These are phyloP conservation scores for Pichia sp. DNA, from an alignment of 1,139 yeast genomes.

Conservation along the genomic window DNA sequence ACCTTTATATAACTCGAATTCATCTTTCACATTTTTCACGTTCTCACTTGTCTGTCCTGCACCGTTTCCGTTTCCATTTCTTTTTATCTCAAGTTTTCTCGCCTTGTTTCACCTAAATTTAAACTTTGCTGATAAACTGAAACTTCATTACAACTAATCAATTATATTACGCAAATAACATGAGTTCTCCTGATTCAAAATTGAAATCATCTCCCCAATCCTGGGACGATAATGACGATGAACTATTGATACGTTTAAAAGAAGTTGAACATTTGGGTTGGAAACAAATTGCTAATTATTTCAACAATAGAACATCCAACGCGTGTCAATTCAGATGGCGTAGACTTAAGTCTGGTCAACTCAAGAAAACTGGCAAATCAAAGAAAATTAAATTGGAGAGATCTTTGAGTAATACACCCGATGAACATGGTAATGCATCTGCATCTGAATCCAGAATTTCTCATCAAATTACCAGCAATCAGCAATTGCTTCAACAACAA, in stretches of 20 bases:
- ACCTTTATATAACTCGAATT: too few species aligned
- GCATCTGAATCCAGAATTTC: background rate
- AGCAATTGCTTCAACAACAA: background rate
- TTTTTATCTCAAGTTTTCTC: too few species aligned
- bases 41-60: too few species aligned
- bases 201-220: constrained; percentile 45
- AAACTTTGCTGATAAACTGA: too few species aligned
- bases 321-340: constrained; percentile 85
- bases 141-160: background rate
- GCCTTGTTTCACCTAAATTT: too few species aligned
- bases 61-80: too few species aligned
- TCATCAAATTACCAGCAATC: background rate
- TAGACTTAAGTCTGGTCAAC: constrained; percentile 45
- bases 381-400: background rate
- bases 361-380: constrained; percentile 18
- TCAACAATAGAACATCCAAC: constrained; percentile 66
- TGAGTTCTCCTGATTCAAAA: background rate
- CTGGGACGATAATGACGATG: constrained; percentile 75
- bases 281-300: constrained; percentile 71
- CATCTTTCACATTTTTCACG: too few species aligned
- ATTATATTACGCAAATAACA: background rate
- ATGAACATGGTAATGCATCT: background rate
- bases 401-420: background rate
- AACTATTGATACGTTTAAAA: constrained; percentile 58
- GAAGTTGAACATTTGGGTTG: constrained; percentile 70